Percentiles rank a stretch among this genome's conserved stretches.
Conservation (phyloP, 192 early-diverging fungal species). For the Coemansia sp. region DNA sequence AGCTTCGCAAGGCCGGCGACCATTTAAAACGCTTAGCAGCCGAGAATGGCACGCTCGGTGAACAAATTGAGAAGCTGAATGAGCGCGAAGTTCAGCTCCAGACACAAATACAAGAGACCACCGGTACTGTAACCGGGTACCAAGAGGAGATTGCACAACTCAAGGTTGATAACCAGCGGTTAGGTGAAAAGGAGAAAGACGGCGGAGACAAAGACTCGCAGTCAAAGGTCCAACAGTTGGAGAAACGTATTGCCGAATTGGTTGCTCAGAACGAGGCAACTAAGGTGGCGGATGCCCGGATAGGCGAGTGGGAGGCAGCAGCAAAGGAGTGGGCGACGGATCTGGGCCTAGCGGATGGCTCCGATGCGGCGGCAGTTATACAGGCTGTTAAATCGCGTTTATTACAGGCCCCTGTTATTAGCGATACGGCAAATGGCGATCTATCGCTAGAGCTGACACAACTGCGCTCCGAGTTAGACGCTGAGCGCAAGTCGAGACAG, state of each 20-base stretch:
- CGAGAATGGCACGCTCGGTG: conserved; percentile 54
- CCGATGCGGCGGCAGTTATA: not conserved
- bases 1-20: conserved; percentile 54
- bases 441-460: conserved; percentile 23
- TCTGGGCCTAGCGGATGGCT: conserved; percentile 14
- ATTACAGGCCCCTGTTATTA: not conserved
- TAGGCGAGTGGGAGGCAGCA: conserved; percentile 39
- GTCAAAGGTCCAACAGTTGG: conserved; percentile 1
- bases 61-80: conserved; percentile 48
- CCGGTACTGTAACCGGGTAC: not conserved
- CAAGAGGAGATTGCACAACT: conserved; percentile 18
- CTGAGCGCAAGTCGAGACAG: conserved; percentile 14
- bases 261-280: conserved; percentile 24
- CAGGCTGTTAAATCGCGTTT: conserved; percentile 6
- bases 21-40: conserved; percentile 53
- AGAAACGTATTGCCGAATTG: conserved; percentile 26
- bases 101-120: conserved; percentile 23
- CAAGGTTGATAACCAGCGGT: conserved; percentile 7
- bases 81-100: conserved; percentile 24
- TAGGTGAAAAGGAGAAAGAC: conserved; percentile 7
- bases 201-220: conserved; percentile 1
- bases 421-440: conserved; percentile 5
- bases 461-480: conserved; percentile 19
- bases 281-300: not conserved
- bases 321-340: conserved; percentile 27